Base-by-base conservation (phyloP, 768 basidiomycete species). In the Boletus fagicola region DNA sequence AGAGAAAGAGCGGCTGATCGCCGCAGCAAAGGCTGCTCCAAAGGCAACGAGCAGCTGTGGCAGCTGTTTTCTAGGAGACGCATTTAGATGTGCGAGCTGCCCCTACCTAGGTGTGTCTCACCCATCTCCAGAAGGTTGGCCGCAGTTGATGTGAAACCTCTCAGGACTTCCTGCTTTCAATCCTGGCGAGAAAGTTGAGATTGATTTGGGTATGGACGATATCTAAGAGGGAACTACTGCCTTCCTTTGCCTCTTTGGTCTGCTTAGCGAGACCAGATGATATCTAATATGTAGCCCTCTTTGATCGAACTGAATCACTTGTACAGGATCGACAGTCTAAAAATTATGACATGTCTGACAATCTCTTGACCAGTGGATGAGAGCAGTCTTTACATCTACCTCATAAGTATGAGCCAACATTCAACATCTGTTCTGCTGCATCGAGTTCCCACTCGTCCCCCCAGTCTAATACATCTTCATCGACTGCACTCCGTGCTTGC, bases 1-100 rank as follows among this genome's bases (percentile, higher is more conserved):
- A 40, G 91, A 89, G 77, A 86, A 77, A 74, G 86, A 82, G 70
- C 81, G 83, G 62, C 71, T 91, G 67, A 65, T 83, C 3, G 72
- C 76, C 42, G 90, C 90, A 10, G 89, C 87, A 1, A 83, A 80
- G 66, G 81, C 82, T 22, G 83, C 92, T 15, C 85, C 87, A 13
- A 92, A 92, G 76, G 93, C 91, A 38, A 98, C 94, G 53, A 96
- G 94, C 70, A 94, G 92, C 68, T 98, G 97, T 77, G 96, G 95
- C 16, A 98, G 81, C 76, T 99, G 97, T 78, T 98, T 92, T 78
- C 77, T 98, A 38, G 97, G 97, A 11, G 97, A 99, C 74, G 97
- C 97, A 3, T 99, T 99, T 77, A 80, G 97, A 68, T 99, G 97
- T 74, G 88, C 88, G 24, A 85, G 93, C 52, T 99, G 97, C 72